Evolutionary conservation across 305 asterid genomes (phyloP), one percentile per base, ranked within the genome.

Genomic region (Fraxinus baroniana): DNA sequence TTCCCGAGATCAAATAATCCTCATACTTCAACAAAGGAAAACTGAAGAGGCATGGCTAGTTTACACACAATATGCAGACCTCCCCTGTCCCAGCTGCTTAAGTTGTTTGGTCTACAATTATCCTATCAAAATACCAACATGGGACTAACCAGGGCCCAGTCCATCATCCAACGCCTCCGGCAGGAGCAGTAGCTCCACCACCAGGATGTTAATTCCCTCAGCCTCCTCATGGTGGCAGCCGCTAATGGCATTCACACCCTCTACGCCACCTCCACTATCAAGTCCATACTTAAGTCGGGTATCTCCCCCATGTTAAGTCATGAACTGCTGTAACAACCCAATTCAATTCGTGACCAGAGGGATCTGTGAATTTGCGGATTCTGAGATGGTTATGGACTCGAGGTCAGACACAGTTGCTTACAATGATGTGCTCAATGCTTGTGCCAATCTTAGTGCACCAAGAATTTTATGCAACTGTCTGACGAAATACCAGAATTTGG

Each of bases 321-420:
- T 95, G 98, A 98, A 94, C 97, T 52, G 94, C 97, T 37, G 98
- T 94, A 5, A 80, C 90, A 2, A 94, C 97, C 82, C 87, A 94
- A 17, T 95, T 95, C 82, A 39, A 76, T 81, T 84, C 91, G 92
- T 95, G 57, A 87, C 83, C 1, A 89, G 84, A 74, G 89, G 93
- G 83, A 81, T 95, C 3, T 86, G 90, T 8, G 81, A 87, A 22
- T 87, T 93, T 68, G 36, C 86, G 5, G 92, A 95, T 73, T 46
- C 88, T 0, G 88, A 87, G 28, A 46, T 90, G 26, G 92, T 89
- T 4, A 94, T 89, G 88, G 87, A 91, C 37, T 91, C 94, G 13
- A 89, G 33, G 24, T 97, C 98, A 1, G 97, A 95, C 81, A 94
- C 99, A 0, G 97, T 91, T 2, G 96, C 30, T 28, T 28, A 28